Conservation (phyloP, 495 filamentous ascomycete genomes). For the Hamigera avellanea region DNA sequence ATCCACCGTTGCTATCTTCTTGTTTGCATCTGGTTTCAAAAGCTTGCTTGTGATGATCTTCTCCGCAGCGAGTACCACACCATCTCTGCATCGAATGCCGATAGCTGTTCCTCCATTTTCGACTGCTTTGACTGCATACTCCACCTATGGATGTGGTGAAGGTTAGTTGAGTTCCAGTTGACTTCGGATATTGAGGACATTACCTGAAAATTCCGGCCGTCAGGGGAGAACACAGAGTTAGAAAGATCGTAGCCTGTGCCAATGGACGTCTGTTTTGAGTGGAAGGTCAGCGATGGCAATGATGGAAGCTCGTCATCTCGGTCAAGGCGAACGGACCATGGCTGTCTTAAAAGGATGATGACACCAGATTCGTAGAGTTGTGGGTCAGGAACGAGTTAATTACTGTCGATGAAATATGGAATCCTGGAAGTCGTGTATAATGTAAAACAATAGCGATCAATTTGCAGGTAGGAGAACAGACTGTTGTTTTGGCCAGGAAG, state of each 20-base stretch:
- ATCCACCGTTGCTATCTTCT: conserved; percentile 90
- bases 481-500: neutral
- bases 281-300: conserved; percentile 2
- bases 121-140: conserved; percentile 97
- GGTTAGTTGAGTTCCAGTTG: neutral
- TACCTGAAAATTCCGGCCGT: conserved; percentile 96
- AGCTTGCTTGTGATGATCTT: conserved; percentile 94
- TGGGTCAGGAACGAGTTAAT: no score
- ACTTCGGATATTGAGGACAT: neutral
- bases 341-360: conserved; percentile 7
- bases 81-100: conserved; percentile 94
- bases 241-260: conserved; percentile 98
- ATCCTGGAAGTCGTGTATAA: no score
- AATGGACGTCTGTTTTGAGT: conserved; percentile 76
- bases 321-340: conserved; percentile 19
- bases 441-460: no score
- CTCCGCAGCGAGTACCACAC: conserved; percentile 90
- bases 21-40: conserved; percentile 85
- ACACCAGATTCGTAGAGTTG: neutral
- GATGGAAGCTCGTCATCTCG: neutral
- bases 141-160: conserved; percentile 44
- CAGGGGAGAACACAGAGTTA: conserved; percentile 98
- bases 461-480: no score
- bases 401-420: no score
- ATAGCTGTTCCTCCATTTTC: conserved; percentile 96